Base-by-base conservation (phyloP, 495 filamentous ascomycete species). In the Chlorociboria aeruginascens region DNA sequence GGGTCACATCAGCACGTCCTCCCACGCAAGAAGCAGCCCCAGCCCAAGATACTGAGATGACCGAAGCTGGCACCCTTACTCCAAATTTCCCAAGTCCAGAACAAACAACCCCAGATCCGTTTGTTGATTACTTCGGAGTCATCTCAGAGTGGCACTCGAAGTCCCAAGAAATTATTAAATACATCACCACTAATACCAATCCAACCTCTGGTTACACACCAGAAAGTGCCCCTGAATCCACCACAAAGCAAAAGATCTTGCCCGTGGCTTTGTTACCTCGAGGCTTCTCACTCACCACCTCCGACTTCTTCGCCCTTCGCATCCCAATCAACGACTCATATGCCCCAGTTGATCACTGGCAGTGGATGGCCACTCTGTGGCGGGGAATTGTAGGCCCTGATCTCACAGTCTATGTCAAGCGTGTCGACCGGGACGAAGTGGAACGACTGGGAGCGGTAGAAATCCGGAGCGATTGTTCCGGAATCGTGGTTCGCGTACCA, bases 281-380 rank as follows among this genome's bases (percentile, higher is more conserved):
- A 2, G 77, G 79, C 12, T 95, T 82, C 61, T 78, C 83, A 49
- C 77, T 97, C 11, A 85, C 80, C 1, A 76, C 77, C 0, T 81
- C 83, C 6, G 85, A 96, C 57, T 63, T 70, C 31, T 90, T 82
- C 55, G 82, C 89, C 0, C 75, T 71, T 43, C 66, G 70, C 12
- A 77, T 89, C 9, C 83, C 83, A 7, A 84, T 94, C 41, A 65
- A 69, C 9, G 89, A 95, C 54, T 69, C 77, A 2, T 95, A 94
- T 60, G 74, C 76, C 1, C 81, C 86, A 0, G 69, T 86, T 29
- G 88, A 98, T 58, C 92, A 98, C 61, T 98, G 92, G 92, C 88
- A 95, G 64, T 96, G 92, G 92, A 86, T 90, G 70, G 92, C 90
- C 28, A 92, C 85, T 43, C 73, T 95, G 3, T 98, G 90, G 90